Percentiles rank a stretch among this genome's conserved stretches.
Evolutionary conservation across 257 asterid genomes (phyloP).

Genomic region (Misopates orontium): DNA sequence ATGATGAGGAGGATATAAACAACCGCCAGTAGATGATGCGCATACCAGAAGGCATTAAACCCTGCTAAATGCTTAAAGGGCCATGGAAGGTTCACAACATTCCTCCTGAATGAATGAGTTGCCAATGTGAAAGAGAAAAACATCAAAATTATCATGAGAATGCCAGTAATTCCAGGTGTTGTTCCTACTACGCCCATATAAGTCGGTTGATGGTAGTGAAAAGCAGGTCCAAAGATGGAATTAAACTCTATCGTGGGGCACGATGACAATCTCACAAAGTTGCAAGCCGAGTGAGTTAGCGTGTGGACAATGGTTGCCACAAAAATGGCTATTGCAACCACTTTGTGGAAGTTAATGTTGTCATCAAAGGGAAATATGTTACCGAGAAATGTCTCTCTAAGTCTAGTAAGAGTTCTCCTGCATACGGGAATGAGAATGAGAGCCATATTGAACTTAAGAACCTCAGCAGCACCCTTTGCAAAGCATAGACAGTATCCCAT

Average conservation of each 20-base stretch:
- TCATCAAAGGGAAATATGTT: slow-evolving; percentile 73
- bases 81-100: slow-evolving; percentile 61
- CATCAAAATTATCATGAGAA: slow-evolving; percentile 59
- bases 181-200: slow-evolving; percentile 43
- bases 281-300: slow-evolving; percentile 56
- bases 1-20: slow-evolving; percentile 66
- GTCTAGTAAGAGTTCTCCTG: slow-evolving; percentile 68
- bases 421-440: slow-evolving; percentile 81
- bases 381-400: slow-evolving; percentile 73
- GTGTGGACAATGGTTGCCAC: slow-evolving; percentile 48
- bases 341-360: slow-evolving; percentile 83
- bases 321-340: slow-evolving; percentile 52
- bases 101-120: slow-evolving; percentile 66
- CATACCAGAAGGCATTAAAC: slow-evolving; percentile 90
- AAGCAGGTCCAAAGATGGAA: slow-evolving; percentile 46
- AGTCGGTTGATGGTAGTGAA: slow-evolving; percentile 58
- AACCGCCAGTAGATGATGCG: slow-evolving; percentile 76
- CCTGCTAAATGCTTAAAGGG: slow-evolving; percentile 75
- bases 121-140: slow-evolving; percentile 67
- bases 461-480: slow-evolving; percentile 81
- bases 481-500: slow-evolving; percentile 79
- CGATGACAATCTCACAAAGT: slow-evolving; percentile 49
- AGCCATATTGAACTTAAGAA: slow-evolving; percentile 82
- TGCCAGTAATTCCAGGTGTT: slow-evolving; percentile 59
- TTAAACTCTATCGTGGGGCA: slow-evolving; percentile 57